A percentile compares a stretch with the other conserved stretches of the same genome.
Evolutionary conservation across 352 stramenopile species (phyloP).

Genomic region (Phytophthora agathidicida): DNA sequence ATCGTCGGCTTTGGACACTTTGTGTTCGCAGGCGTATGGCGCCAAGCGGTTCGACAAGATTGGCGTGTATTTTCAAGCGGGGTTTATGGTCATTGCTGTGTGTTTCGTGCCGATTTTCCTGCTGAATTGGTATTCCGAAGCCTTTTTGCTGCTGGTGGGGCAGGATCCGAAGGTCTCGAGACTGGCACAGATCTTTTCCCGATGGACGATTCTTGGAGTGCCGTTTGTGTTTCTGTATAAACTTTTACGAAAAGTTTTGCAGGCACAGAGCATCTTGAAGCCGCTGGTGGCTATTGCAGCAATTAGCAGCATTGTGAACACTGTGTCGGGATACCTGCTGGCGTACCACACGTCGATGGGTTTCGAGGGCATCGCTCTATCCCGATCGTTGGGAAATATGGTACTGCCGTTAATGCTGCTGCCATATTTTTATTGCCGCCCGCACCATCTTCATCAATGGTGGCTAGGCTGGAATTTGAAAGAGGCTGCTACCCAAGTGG

Average conservation of each 20-base stretch:
- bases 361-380: constrained; percentile 76
- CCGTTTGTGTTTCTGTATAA: constrained; percentile 85
- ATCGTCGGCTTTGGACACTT: constrained; percentile 76
- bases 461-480: constrained; percentile 72
- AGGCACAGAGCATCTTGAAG: constrained; percentile 74
- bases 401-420: constrained; percentile 53
- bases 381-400: constrained; percentile 61
- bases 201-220: constrained; percentile 57
- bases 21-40: constrained; percentile 72
- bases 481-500: constrained; percentile 49
- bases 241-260: constrained; percentile 74
- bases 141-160: constrained; percentile 43
- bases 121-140: constrained; percentile 61
- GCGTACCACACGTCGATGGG: constrained; percentile 73
- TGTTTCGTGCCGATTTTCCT: constrained; percentile 57
- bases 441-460: constrained; percentile 35
- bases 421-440: constrained; percentile 53
- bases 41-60: constrained; percentile 67
- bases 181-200: constrained; percentile 61
- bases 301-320: constrained; percentile 66
- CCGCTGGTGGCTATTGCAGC: constrained; percentile 70
- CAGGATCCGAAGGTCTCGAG: constrained; percentile 54
- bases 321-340: constrained; percentile 65
- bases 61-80: constrained; percentile 80
- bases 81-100: constrained; percentile 53